Conservation (phyloP, 2,329 filamentous ascomycete genomes). For the Clarireedia paspali region DNA sequence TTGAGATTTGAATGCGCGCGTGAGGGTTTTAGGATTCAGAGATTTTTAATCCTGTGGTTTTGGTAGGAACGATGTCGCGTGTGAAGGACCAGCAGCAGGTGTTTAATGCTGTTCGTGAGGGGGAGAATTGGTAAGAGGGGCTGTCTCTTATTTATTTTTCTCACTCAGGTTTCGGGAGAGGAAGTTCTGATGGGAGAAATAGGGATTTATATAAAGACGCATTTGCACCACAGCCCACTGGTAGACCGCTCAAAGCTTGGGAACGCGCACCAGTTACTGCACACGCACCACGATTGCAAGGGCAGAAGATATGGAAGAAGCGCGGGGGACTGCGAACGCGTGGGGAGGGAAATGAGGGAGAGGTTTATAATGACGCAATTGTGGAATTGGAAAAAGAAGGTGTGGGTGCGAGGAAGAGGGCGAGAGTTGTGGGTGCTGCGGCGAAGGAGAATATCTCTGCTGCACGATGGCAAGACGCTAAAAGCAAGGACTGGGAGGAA, state of each 20-base stretch:
- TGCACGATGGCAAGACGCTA: constrained; percentile 25
- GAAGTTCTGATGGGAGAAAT: not conserved
- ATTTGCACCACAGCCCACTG: constrained; percentile 20
- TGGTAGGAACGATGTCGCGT: not conserved
- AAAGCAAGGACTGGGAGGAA: not conserved
- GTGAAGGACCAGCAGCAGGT: not conserved
- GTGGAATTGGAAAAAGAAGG: constrained; percentile 31
- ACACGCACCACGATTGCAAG: constrained; percentile 26
- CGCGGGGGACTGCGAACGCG: constrained; percentile 3
- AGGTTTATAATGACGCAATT: constrained; percentile 18
- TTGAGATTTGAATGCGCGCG: too few species aligned
- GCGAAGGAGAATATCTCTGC: constrained; percentile 30
- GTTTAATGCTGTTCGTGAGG: not conserved
- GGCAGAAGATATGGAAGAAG: constrained; percentile 30
- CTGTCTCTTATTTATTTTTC: not conserved
- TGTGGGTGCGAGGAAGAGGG: constrained; percentile 30
- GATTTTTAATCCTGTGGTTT: not conserved
- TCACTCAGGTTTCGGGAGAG: not conserved
- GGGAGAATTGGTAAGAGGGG: constrained; percentile 15
- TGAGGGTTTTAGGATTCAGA: too few species aligned
- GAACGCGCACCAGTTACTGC: constrained; percentile 27
- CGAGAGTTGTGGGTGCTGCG: constrained; percentile 18
- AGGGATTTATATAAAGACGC: constrained; percentile 27
- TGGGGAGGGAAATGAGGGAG: constrained; percentile 11
- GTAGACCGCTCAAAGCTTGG: constrained; percentile 20